Percentiles rank a stretch among this genome's conserved stretches.
These are phyloP conservation scores for Prunus salicina DNA, from an alignment of 306 rosid species.

Conservation along the genomic window DNA sequence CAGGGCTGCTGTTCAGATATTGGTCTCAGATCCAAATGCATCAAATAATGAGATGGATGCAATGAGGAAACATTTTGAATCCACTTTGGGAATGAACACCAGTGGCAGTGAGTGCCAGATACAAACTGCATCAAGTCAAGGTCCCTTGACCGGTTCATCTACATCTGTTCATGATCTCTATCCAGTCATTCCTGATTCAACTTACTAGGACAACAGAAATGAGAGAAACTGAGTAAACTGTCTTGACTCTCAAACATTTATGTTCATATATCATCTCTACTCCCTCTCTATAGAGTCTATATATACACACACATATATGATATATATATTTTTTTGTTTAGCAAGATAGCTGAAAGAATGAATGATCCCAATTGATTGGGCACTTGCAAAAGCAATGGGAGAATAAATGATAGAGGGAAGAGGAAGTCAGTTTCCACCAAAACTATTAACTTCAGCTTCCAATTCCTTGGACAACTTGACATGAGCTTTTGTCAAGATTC, in stretches of 20 bases:
- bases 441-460: no score
- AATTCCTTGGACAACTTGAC: no score
- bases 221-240: not conserved
- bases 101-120: conserved; percentile 8
- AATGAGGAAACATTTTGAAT: conserved; percentile 24
- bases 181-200: conserved; percentile 26
- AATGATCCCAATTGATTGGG: no score
- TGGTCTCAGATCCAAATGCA: conserved; percentile 10
- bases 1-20: not conserved
- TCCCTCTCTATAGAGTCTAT: not conserved
- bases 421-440: no score
- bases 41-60: conserved; percentile 13
- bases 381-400: no score
- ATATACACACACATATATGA: no score
- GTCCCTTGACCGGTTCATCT: conserved; percentile 19
- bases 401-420: no score
- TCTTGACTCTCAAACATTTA: not conserved
- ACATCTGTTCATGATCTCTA: conserved; percentile 30
- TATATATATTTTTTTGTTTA: no score
- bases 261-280: not conserved
- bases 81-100: not conserved
- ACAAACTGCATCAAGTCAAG: conserved; percentile 15
- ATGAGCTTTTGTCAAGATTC: no score
- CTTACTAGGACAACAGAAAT: conserved; percentile 7
- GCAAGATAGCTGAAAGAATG: no score